Evolutionary conservation across 2,329 filamentous ascomycete species (phyloP).

Genomic region (Penicillium italicum): DNA sequence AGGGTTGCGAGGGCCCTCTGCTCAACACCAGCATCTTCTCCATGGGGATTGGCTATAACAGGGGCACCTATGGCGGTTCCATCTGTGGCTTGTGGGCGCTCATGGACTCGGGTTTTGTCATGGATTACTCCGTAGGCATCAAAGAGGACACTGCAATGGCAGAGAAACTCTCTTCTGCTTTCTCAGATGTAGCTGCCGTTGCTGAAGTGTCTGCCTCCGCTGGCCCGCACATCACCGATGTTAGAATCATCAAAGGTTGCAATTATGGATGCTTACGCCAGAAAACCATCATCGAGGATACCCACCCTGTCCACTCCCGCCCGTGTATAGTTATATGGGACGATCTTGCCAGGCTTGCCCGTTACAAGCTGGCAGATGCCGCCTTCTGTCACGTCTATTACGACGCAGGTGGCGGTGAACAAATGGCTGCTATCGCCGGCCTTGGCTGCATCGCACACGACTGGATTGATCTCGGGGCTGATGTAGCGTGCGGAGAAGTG

Average conservation of each 20-base stretch:
- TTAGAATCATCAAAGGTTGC: constrained; percentile 12
- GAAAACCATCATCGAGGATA: constrained; percentile 16
- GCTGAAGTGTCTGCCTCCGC: constrained; percentile 11
- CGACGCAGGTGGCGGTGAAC: constrained; percentile 11
- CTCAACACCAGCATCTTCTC: constrained; percentile 12
- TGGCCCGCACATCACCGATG: constrained; percentile 10
- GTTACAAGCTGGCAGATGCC: constrained; percentile 14
- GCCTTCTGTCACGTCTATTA: constrained; percentile 17
- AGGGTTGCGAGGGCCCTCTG: constrained; percentile 9
- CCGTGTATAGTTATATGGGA: constrained; percentile 14
- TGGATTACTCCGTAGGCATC: constrained; percentile 12
- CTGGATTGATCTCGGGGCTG: constrained; percentile 13
- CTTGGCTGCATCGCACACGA: constrained; percentile 13
- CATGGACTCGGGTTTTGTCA: constrained; percentile 13
- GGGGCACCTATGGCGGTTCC: constrained; percentile 11
- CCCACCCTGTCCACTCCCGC: constrained; percentile 4
- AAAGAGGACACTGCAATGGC: constrained; percentile 5
- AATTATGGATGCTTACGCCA: constrained; percentile 13
- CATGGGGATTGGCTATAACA: constrained; percentile 12
- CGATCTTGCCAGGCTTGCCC: constrained; percentile 13
- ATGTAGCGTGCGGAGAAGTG: constrained; percentile 12
- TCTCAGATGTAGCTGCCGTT: constrained; percentile 10
- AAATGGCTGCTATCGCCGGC: constrained; percentile 16
- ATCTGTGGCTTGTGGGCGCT: constrained; percentile 13
- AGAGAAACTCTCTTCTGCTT: constrained; percentile 10